Conservation (phyloP, 2,329 filamentous ascomycete genomes). For the Colletotrichum sublineola region DNA sequence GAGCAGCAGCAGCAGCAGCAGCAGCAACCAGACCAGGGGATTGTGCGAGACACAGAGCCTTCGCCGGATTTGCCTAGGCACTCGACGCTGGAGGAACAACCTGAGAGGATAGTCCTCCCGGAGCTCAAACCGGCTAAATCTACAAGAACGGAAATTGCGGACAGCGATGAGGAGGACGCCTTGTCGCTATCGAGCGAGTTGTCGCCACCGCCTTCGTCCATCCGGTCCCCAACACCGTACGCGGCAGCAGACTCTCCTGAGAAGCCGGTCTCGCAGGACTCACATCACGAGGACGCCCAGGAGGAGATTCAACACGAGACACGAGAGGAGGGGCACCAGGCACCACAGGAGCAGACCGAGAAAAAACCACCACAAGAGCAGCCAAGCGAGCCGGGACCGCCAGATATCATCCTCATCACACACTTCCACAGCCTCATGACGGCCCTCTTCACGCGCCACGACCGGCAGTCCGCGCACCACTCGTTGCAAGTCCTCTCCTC, state of each 20-base stretch:
- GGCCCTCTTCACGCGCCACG: conserved; percentile 64
- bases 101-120: conserved; percentile 23
- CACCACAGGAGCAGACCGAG: neutral
- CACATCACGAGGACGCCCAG: neutral
- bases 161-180: conserved; percentile 58
- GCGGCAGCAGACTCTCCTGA: neutral
- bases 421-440: conserved; percentile 66
- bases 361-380: neutral
- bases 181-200: conserved; percentile 41
- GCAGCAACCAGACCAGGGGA: neutral
- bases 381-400: conserved; percentile 42
- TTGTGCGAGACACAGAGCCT: neutral
- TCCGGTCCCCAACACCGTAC: conserved; percentile 17
- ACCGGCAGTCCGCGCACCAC: conserved; percentile 62
- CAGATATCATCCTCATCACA: conserved; percentile 67
- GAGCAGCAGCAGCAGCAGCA: conserved; percentile 25
- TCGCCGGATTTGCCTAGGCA: neutral
- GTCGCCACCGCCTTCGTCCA: conserved; percentile 41
- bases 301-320: neutral
- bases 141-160: conserved; percentile 50
- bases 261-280: neutral
- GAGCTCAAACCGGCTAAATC: conserved; percentile 25
- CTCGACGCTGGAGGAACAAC: neutral
- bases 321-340: neutral
- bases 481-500: conserved; percentile 62